These are phyloP conservation scores for Chalciporus sp. DNA, from an alignment of 1,284 basidiomycete genomes.

Conservation along the genomic window DNA sequence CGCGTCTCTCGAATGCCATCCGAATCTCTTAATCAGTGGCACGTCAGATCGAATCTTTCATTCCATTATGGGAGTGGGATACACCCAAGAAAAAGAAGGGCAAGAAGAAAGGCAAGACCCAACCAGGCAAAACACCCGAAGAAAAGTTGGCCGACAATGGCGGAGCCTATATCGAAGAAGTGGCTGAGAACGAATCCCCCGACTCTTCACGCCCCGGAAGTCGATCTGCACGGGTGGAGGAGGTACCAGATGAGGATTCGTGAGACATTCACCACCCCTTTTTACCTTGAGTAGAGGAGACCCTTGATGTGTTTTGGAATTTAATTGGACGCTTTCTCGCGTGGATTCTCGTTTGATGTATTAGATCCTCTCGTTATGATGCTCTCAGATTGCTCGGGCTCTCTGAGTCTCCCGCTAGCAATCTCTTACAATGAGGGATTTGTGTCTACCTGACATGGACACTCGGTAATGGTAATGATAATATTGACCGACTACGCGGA, in stretches of 20 bases:
- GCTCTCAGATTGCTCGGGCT: no score
- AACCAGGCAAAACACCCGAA: constrained; percentile 26
- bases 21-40: background rate
- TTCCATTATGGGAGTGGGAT: constrained; percentile 98
- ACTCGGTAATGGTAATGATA: no score
- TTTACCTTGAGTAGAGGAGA: background rate
- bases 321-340: no score
- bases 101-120: constrained; percentile 58
- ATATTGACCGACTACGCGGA: no score
- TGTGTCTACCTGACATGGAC: no score
- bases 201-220: constrained; percentile 60
- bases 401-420: no score
- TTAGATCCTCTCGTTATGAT: no score
- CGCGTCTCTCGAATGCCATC: constrained; percentile 7
- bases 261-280: constrained; percentile 5
- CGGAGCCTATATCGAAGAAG: constrained; percentile 57
- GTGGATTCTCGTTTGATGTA: no score
- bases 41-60: constrained; percentile 91
- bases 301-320: no score
- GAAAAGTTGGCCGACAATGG: constrained; percentile 40
- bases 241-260: constrained; percentile 58
- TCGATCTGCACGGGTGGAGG: constrained; percentile 59
- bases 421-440: no score
- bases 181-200: constrained; percentile 45
- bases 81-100: constrained; percentile 83